These are phyloP conservation scores for Limonomyces culmigenus DNA, from an alignment of 1,284 basidiomycete species.

Conservation along the genomic window DNA sequence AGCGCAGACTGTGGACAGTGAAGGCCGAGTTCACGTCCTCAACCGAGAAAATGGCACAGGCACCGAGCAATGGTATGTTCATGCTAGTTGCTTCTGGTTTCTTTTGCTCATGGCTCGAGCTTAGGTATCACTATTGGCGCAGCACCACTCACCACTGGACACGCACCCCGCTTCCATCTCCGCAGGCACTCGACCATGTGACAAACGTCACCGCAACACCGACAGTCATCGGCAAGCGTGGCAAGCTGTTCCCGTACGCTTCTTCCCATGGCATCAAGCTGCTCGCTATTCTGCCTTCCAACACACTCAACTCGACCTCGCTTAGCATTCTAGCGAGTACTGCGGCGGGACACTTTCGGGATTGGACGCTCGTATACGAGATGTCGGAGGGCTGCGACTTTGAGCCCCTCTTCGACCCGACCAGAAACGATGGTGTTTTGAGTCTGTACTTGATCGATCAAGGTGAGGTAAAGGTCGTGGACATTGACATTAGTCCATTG, in stretches of 20 bases:
- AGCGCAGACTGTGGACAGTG: conserved; percentile 19
- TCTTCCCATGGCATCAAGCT: conserved; percentile 8
- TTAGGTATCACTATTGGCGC: conserved; percentile 25
- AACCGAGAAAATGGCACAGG: conserved; percentile 26
- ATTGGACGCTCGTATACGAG: conserved; percentile 21
- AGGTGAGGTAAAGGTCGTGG: no score
- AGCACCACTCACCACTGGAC: conserved; percentile 19
- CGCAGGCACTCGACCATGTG: conserved; percentile 10
- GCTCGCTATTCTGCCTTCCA: conserved; percentile 20
- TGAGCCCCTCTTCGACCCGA: conserved; percentile 22
- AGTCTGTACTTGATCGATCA: no score
- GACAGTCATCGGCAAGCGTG: conserved; percentile 24
- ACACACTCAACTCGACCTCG: conserved; percentile 19
- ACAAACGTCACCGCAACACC: conserved; percentile 23
- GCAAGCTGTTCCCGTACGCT: conserved; percentile 17
- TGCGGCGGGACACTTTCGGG: conserved; percentile 17
- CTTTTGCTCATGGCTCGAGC: neutral
- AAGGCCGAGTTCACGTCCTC: conserved; percentile 22
- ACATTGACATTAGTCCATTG: no score
- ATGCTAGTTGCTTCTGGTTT: neutral
- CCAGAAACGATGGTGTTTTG: no score
- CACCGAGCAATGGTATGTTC: conserved; percentile 18
- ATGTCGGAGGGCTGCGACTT: conserved; percentile 15
- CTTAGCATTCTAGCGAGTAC: conserved; percentile 19
- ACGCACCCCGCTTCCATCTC: conserved; percentile 18